A percentile compares a stretch with the other conserved stretches of the same genome.
These are phyloP conservation scores for Hanseniaspora uvarum DNA, from an alignment of 1,139 yeast species.

Conservation along the genomic window DNA sequence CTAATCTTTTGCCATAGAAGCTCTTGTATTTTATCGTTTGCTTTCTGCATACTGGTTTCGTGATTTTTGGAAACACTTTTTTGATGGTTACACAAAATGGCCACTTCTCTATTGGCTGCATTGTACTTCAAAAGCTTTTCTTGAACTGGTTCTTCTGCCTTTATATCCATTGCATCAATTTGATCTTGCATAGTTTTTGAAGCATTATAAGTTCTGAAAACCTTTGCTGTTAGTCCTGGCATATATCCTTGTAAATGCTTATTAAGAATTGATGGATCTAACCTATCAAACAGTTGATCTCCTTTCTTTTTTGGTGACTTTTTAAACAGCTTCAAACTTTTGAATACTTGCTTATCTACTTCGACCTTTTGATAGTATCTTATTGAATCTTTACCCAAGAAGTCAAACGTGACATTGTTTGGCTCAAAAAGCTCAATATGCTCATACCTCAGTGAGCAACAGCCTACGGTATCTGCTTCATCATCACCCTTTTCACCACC, in stretches of 20 bases:
- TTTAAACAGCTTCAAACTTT: slow-evolving; percentile 75
- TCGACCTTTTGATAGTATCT: slow-evolving; percentile 86
- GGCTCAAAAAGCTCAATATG: slow-evolving; percentile 84
- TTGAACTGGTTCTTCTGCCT: slow-evolving; percentile 73
- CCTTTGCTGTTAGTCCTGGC: slow-evolving; percentile 92
- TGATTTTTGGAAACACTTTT: slow-evolving; percentile 81
- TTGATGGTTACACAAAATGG: slow-evolving; percentile 94
- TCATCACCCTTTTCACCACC: slow-evolving; percentile 97
- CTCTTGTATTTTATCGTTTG: slow-evolving; percentile 66
- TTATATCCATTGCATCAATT: slow-evolving; percentile 51
- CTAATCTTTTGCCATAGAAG: slow-evolving; percentile 76
- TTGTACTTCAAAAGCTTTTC: slow-evolving; percentile 82
- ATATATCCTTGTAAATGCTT: slow-evolving; percentile 79
- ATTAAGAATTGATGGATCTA: slow-evolving; percentile 73
- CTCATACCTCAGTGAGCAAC: slow-evolving; percentile 85
- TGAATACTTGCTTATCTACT: slow-evolving; percentile 81
- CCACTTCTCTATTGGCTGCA: slow-evolving; percentile 92
- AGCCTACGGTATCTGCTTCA: slow-evolving; percentile 97
- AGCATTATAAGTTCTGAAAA: slow-evolving; percentile 94
- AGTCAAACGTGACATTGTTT: slow-evolving; percentile 78
- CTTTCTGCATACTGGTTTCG: slow-evolving; percentile 67
- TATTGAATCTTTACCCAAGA: slow-evolving; percentile 91
- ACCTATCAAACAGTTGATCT: slow-evolving; percentile 82
- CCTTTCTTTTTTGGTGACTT: slow-evolving; percentile 82
- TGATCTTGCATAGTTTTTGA: slow-evolving; percentile 96